Conservation (phyloP, 768 basidiomycete genomes). For the Rhizopogon salebrosus region DNA sequence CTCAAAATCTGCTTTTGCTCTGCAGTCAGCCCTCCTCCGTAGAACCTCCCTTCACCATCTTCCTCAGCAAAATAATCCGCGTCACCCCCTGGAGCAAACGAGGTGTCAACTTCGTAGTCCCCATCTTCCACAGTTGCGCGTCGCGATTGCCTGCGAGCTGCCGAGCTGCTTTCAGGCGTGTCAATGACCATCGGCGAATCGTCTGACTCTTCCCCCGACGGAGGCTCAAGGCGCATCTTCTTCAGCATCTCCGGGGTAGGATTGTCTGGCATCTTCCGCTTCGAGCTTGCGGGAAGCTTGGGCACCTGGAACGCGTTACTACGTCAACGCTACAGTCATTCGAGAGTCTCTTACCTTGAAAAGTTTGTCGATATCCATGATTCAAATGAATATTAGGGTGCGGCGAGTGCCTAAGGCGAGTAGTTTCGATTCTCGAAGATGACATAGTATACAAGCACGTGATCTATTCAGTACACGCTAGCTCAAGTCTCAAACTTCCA, state of each 20-base stretch:
- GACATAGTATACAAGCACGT: background rate
- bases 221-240: constrained; percentile 58
- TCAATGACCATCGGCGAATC: constrained; percentile 4
- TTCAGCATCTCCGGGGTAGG: constrained; percentile 82
- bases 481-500: no score
- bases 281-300: constrained; percentile 60
- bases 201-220: constrained; percentile 4
- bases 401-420: background rate
- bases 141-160: constrained; percentile 27
- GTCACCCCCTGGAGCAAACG: constrained; percentile 82
- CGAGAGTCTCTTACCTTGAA: constrained; percentile 34
- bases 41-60: constrained; percentile 89
- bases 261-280: constrained; percentile 71
- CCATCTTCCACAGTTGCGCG: constrained; percentile 57
- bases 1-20: constrained; percentile 95
- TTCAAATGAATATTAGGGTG: background rate
- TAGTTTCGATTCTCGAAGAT: no score
- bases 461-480: background rate
- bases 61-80: constrained; percentile 89
- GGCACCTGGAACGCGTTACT: constrained; percentile 42
- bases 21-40: constrained; percentile 86
- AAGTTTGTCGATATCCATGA: constrained; percentile 46
- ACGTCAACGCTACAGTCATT: background rate
- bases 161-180: constrained; percentile 4
- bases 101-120: constrained; percentile 26